Base-by-base conservation (phyloP, 2,329 filamentous ascomycete genomes). In the Venturia pyrina region DNA sequence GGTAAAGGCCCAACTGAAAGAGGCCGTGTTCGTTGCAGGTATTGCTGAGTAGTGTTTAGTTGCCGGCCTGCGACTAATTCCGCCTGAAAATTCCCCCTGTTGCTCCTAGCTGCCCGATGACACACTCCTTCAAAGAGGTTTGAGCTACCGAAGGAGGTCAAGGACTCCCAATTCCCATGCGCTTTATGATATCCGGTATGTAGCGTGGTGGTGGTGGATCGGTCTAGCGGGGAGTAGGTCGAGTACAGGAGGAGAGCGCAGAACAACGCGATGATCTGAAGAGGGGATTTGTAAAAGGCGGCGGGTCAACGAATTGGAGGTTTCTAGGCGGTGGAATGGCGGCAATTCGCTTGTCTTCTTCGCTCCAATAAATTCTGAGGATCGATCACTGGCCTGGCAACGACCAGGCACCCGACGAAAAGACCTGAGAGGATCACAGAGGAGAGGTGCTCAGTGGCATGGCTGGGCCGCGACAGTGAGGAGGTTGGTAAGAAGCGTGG, bases 301-400 rank as follows among this genome's bases (percentile, higher is more conserved):
- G 11, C 50, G 53, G 15, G 28, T 59, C 28, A 10, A 21, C 11
- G 32, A 32, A 3, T 10, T 57, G 6, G 15, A 59, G 53, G 28
- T 37, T n/a, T n/a, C 13, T 24, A n/a, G 24, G 1, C 2, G 17
- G 28, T 37, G 28, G 28, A 59, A 21, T 34, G 28, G 19, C 28
- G 53, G 32, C 53, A 59, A 37, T 19, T 59, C 53, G 15, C 8
- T 37, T 59, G 53, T 21, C 53, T 59, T 19, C 28, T n/a, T 19
- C 8, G 37, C 53, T 59, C 32, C 53, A 2, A 37, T n/a, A 28
- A 37, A 17, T 15, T 13, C 17, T 37, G 53, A 59, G 37, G 53
- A 59, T 34, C n/a, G 53, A 15, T 59, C 46, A 34, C 37, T 59
- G 53, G 28, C 53, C 53, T 59, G 53, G 53, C 53, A 59, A 59